phyloP scores from a whole-genome alignment of 1,284 basidiomycete species.

The Coriolopsis trogii region DNA sequence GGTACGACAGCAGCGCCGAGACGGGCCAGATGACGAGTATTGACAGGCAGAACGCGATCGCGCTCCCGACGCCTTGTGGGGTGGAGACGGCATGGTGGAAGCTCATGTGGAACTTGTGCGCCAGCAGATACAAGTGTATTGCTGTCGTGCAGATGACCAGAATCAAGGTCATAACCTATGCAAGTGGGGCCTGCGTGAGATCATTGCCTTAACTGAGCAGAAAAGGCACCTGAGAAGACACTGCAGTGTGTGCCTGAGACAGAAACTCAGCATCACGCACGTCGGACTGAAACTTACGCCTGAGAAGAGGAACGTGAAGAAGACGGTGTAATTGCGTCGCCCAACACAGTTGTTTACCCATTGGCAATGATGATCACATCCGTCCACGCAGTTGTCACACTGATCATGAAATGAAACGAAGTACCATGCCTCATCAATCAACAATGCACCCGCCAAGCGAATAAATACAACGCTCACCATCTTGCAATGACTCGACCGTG shows the following conservation, averaged over 20 bases:
- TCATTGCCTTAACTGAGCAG: constrained; percentile 1
- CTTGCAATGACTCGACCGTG: constrained; percentile 90
- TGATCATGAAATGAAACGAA: constrained; percentile 32
- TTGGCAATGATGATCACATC: constrained; percentile 90
- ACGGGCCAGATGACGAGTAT: constrained; percentile 82
- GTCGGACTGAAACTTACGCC: constrained; percentile 53
- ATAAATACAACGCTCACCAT: constrained; percentile 55
- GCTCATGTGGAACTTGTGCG: constrained; percentile 49
- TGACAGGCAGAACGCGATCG: constrained; percentile 74
- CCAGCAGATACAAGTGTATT: constrained; percentile 74
- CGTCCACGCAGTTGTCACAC: constrained; percentile 96
- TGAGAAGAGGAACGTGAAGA: constrained; percentile 78
- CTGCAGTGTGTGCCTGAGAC: constrained; percentile 17
- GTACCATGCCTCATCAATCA: constrained; percentile 2
- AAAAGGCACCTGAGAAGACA: constrained; percentile 1
- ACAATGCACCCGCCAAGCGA: not conserved
- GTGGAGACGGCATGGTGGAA: constrained; percentile 61
- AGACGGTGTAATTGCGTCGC: constrained; percentile 88
- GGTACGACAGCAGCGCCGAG: constrained; percentile 77
- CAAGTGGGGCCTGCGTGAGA: constrained; percentile 16
- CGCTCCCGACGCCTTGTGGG: constrained; percentile 69
- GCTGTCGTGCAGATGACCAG: constrained; percentile 84
- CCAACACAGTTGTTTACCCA: constrained; percentile 96
- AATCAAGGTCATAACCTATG: constrained; percentile 66
- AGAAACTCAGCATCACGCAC: constrained; percentile 6